Conservation (phyloP, 1,139 yeast genomes). For the Suhomyces coccinellae region DNA sequence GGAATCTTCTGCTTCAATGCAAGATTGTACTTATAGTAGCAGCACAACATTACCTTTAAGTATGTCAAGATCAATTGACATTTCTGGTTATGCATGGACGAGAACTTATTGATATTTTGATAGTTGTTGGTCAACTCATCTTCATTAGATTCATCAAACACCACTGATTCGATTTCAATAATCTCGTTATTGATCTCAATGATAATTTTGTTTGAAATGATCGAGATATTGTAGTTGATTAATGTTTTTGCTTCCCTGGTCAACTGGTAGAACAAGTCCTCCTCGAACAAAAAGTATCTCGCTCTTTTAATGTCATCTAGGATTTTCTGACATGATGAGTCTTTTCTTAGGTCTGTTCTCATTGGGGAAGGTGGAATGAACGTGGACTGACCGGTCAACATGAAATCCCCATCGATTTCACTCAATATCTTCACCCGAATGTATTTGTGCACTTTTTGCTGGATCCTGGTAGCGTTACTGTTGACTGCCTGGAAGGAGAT, state of each 20-base stretch:
- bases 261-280: constrained; percentile 72
- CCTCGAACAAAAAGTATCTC: constrained; percentile 78
- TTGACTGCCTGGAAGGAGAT: constrained; percentile 34
- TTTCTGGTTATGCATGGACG: constrained; percentile 37
- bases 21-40: constrained; percentile 55
- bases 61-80: constrained; percentile 57
- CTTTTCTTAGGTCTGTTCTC: background rate
- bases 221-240: constrained; percentile 69
- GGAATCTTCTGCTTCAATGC: constrained; percentile 48
- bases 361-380: constrained; percentile 24
- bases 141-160: constrained; percentile 46
- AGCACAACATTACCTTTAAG: constrained; percentile 60
- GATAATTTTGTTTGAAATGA: constrained; percentile 61
- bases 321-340: constrained; percentile 31
- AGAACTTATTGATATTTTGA: constrained; percentile 32
- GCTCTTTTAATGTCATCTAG: constrained; percentile 59
- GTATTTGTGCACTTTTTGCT: constrained; percentile 38
- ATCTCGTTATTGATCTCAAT: constrained; percentile 67
- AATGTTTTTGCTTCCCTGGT: constrained; percentile 73
- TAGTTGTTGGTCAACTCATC: constrained; percentile 37
- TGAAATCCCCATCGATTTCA: constrained; percentile 53
- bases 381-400: constrained; percentile 49
- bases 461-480: constrained; percentile 19
- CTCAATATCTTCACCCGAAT: constrained; percentile 56
- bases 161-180: constrained; percentile 67